Evolutionary conservation across 345 rosid genomes (phyloP).

Genomic region (Murraya koenigii): DNA sequence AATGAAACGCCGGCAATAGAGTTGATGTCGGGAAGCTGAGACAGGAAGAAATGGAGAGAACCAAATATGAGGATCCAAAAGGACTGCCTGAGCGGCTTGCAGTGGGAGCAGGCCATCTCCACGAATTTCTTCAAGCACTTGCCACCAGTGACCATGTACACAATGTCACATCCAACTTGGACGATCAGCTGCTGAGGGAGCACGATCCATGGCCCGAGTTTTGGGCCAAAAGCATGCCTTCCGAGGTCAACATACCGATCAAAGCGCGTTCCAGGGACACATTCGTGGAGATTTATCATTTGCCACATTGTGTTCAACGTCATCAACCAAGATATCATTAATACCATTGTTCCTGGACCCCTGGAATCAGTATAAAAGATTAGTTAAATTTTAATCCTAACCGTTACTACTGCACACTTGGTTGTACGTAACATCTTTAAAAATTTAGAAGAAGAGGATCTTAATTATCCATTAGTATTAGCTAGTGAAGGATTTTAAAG

Average conservation of each 20-base stretch:
- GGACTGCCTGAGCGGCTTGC: slow-evolving; percentile 67
- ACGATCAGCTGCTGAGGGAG: slow-evolving; percentile 93
- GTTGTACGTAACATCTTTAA: neutral
- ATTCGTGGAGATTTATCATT: slow-evolving; percentile 90
- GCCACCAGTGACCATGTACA: slow-evolving; percentile 99
- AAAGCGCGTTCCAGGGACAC: slow-evolving; percentile 84
- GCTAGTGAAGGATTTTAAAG: neutral
- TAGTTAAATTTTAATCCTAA: too few relatives aligned
- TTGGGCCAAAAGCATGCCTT: slow-evolving; percentile 73
- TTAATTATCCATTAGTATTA: neutral
- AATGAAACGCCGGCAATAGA: slow-evolving; percentile 90
- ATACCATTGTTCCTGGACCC: slow-evolving; percentile 79
- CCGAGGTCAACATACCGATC: slow-evolving; percentile 93
- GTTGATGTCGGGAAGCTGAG: slow-evolving; percentile 92
- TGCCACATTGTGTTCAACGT: slow-evolving; percentile 97
- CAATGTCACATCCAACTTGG: slow-evolving; percentile 85
- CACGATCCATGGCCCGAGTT: slow-evolving; percentile 84
- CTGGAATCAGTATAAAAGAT: slow-evolving; percentile 27
- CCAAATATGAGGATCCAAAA: slow-evolving; percentile 93
- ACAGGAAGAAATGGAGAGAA: slow-evolving; percentile 78
- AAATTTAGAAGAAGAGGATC: neutral
- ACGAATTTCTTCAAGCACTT: slow-evolving; percentile 80
- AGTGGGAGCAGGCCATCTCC: slow-evolving; percentile 66
- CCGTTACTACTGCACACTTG: neutral
- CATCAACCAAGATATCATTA: slow-evolving; percentile 76